Percentiles rank a stretch among this genome's conserved stretches.
Conservation (phyloP, 257 asterid species). For the Nicotiana knightiana region DNA sequence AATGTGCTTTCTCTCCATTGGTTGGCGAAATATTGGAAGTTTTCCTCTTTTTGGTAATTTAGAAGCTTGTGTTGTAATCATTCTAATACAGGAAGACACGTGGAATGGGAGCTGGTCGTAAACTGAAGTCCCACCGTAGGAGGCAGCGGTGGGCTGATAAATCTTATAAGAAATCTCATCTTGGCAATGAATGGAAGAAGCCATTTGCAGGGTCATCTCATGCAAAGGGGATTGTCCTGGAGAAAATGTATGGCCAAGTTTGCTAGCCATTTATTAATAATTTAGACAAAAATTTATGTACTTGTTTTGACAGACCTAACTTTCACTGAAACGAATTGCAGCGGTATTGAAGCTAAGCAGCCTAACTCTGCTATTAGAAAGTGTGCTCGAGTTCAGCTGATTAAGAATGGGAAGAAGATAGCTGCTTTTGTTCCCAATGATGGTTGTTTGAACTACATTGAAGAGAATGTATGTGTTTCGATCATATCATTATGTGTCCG, state of each 20-base stretch:
- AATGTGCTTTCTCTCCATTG: not conserved
- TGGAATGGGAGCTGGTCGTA: slow-evolving; percentile 13
- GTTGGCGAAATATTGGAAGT: not conserved
- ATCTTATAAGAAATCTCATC: slow-evolving; percentile 13
- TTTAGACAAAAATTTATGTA: not conserved
- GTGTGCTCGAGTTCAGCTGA: slow-evolving; percentile 14
- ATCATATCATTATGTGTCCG: not conserved
- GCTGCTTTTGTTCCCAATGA: slow-evolving; percentile 13
- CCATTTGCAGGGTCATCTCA: slow-evolving; percentile 15
- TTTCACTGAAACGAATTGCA: not conserved
- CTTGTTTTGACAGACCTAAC: not conserved
- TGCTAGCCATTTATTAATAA: not conserved
- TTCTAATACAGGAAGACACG: slow-evolving; percentile 10
- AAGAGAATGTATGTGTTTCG: not conserved
- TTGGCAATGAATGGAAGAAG: slow-evolving; percentile 16
- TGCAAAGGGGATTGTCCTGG: slow-evolving; percentile 15
- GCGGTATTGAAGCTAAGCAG: slow-evolving; percentile 12
- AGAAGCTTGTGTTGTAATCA: not conserved
- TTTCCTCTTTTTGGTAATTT: not conserved
- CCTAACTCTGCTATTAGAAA: slow-evolving; percentile 16
- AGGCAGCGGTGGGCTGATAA: slow-evolving; percentile 14
- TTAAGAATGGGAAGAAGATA: slow-evolving; percentile 11
- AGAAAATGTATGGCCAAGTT: slow-evolving; percentile 5
- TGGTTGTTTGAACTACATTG: slow-evolving; percentile 14
- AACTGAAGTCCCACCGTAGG: slow-evolving; percentile 11